Conservation (phyloP, 2,329 filamentous ascomycete genomes). For the Botryotinia convoluta region DNA sequence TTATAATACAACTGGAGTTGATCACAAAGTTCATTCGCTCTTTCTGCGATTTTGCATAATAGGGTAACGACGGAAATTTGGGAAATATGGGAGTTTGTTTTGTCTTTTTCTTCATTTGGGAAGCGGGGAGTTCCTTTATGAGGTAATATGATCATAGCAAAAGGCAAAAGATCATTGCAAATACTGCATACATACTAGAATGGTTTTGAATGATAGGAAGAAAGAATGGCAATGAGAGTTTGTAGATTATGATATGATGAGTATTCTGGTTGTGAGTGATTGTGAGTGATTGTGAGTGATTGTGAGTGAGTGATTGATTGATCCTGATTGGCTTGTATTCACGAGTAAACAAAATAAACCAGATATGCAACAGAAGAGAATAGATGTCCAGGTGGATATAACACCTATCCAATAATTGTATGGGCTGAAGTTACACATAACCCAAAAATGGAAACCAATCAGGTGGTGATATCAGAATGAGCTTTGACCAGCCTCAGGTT, state of each 20-base stretch:
- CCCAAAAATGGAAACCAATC: background rate
- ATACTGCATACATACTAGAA: constrained; percentile 20
- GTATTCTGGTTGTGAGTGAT: background rate
- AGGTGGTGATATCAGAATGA: background rate
- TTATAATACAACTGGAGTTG: constrained; percentile 9
- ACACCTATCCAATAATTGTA: background rate
- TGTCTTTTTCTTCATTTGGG: background rate
- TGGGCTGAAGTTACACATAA: background rate
- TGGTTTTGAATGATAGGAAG: constrained; percentile 10
- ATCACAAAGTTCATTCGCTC: constrained; percentile 7
- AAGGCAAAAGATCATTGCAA: constrained; percentile 12
- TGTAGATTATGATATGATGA: constrained; percentile 16
- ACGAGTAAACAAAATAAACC: background rate
- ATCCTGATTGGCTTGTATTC: background rate
- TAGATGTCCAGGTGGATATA: background rate
- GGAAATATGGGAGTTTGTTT: constrained; percentile 11
- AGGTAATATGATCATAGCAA: constrained; percentile 8
- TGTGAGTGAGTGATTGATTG: background rate
- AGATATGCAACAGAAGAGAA: background rate
- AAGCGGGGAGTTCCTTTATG: constrained; percentile 14
- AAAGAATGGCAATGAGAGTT: constrained; percentile 17
- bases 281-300: background rate
- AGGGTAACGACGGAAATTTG: constrained; percentile 15
- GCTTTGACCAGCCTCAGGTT: constrained; percentile 13
- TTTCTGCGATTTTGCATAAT: constrained; percentile 21